Base-by-base conservation (phyloP, 352 stramenopile species). In the Globisporangium spiculum region DNA sequence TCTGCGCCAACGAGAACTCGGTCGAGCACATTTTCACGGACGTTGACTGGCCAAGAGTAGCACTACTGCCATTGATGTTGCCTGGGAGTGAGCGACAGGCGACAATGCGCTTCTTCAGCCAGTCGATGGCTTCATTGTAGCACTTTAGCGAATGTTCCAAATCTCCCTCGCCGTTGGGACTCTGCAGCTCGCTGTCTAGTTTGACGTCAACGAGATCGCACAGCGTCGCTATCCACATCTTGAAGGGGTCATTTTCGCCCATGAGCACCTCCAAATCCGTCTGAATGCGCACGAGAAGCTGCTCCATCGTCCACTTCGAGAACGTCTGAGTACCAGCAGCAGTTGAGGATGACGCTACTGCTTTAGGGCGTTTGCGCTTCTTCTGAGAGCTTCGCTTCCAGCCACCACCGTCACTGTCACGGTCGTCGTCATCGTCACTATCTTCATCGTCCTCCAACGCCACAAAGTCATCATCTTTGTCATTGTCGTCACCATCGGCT, bases 1-100 rank as follows among this genome's bases (percentile, higher is more conserved):
- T 68, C n/a, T 69, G 68, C n/a, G 85, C 83, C 12, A 93, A 68
- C 3, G 67, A 69, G 54, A 84, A 81, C 41, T 91, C 85, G 2
- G 75, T 78, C 16, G 70, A 79, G 22, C 70, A 66, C 52, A 79
- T 50, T 64, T 80, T 70, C 20, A 75, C 27, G 4, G 65, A 62
- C 18, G 30, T 20, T 34, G 66, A 50, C 18, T 46, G 55, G 14
- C 30, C 44, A 30, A 7, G 46, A 20, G 3, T 48, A 9, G 32
- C n/a, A n/a, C 20, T 27, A 22, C 32, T 62, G 4, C 56, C 12
- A 32, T 20, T 62, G 44, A 26, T 36, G 9, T 27, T 54, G 1
- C 24, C 12, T 16, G 50, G 48, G 0, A 68, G 68, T 14, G 56
- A n/a, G 6, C 71, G 75, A 63, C 74, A 78, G 10, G 30, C 54